A percentile compares a stretch with the other conserved stretches of the same genome.
These are phyloP conservation scores for Coccomyxa subellipsoidea DNA, from an alignment of 163 green algal species.

Conservation along the genomic window DNA sequence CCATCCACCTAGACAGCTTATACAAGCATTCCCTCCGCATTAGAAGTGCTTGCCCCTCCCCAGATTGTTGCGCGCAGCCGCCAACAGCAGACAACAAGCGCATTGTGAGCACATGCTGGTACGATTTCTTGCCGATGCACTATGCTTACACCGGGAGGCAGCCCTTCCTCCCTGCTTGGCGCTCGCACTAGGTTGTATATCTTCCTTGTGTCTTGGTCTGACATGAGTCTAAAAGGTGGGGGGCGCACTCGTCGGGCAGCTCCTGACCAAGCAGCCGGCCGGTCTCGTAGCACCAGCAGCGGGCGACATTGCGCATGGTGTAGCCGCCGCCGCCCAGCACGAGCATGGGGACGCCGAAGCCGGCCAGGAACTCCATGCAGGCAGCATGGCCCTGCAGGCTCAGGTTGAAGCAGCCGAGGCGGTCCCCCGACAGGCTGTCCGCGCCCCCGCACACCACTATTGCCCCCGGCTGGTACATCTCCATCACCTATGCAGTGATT, in stretches of 20 bases:
- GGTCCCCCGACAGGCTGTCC: constrained; percentile 85
- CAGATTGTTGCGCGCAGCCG: too few relatives aligned
- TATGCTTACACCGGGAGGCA: too few relatives aligned
- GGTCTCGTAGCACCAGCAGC: constrained; percentile 86
- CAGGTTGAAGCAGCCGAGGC: constrained; percentile 93
- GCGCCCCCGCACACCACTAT: constrained; percentile 90
- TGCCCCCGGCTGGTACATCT: constrained; percentile 85
- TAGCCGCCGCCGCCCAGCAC: constrained; percentile 80
- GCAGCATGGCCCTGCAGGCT: constrained; percentile 65
- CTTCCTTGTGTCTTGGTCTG: too few relatives aligned
- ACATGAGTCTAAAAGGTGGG: not conserved
- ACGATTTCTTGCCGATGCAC: too few relatives aligned
- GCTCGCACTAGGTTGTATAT: too few relatives aligned
- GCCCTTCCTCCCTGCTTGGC: too few relatives aligned
- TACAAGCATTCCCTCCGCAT: too few relatives aligned
- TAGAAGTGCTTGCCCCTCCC: too few relatives aligned
- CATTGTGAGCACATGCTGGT: too few relatives aligned
- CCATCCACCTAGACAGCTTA: too few relatives aligned
- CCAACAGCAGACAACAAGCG: too few relatives aligned
- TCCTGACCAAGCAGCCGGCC: constrained; percentile 77
- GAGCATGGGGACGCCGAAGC: constrained; percentile 72
- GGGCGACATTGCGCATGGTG: constrained; percentile 82
- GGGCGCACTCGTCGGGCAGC: constrained; percentile 72
- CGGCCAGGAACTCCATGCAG: constrained; percentile 88
- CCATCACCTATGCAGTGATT: constrained; percentile 83